A percentile compares a stretch with the other conserved stretches of the same genome.
These are phyloP conservation scores for Coemansia nantahalensis DNA, from an alignment of 192 early-diverging fungal genomes.

Conservation along the genomic window DNA sequence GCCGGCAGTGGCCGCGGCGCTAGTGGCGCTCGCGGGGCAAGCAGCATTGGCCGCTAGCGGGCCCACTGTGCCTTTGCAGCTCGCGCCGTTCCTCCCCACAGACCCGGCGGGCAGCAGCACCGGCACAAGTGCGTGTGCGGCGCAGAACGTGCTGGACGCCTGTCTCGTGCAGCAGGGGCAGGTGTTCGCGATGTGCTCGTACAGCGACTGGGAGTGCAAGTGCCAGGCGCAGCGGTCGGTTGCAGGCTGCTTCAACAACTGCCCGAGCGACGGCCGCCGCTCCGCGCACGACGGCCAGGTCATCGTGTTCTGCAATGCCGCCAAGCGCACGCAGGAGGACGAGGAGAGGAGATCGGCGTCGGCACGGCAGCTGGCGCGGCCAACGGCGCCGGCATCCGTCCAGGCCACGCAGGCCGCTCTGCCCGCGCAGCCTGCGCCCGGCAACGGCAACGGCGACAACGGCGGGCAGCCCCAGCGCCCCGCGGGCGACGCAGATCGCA, in stretches of 20 bases:
- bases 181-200: conserved; percentile 34
- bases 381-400: no score
- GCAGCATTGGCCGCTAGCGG: not conserved
- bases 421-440: no score
- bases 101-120: not conserved
- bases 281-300: conserved; percentile 38
- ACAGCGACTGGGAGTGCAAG: conserved; percentile 54
- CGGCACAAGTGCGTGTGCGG: conserved; percentile 21
- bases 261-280: conserved; percentile 29
- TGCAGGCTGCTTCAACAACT: conserved; percentile 46
- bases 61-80: not conserved
- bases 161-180: conserved; percentile 30
- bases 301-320: conserved; percentile 42
- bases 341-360: conserved; percentile 12
- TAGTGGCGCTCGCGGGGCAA: not conserved
- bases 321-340: conserved; percentile 20
- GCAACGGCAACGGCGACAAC: not conserved
- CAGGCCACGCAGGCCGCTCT: no score
- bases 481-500: not conserved
- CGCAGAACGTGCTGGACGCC: conserved; percentile 40
- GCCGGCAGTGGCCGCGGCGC: no score
- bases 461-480: not conserved
- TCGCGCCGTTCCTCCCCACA: not conserved
- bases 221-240: conserved; percentile 48
- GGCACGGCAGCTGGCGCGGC: no score